These are phyloP conservation scores for Colletotrichum truncatum DNA, from an alignment of 2,329 filamentous ascomycete species.

Conservation along the genomic window DNA sequence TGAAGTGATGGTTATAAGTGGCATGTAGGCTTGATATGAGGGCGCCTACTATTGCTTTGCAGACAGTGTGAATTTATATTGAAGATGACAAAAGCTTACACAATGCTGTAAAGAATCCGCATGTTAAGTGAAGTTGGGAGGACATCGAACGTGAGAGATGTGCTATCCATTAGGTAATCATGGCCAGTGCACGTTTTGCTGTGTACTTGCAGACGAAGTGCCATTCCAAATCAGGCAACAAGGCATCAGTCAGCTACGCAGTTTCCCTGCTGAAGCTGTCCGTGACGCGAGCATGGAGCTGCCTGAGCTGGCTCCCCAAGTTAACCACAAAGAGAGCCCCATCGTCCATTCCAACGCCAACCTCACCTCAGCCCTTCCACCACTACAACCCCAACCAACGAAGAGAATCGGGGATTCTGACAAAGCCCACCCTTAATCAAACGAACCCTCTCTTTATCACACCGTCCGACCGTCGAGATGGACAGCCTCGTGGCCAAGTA, in stretches of 20 bases:
- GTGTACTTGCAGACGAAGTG: constrained; percentile 23
- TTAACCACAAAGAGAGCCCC: constrained; percentile 30
- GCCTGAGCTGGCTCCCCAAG: constrained; percentile 45
- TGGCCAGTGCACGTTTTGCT: background rate
- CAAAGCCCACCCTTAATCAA: background rate
- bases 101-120: too few species aligned
- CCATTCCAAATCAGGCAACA: constrained; percentile 29
- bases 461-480: constrained; percentile 64
- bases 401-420: constrained; percentile 16
- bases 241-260: constrained; percentile 32
- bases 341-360: constrained; percentile 32
- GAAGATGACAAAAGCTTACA: too few species aligned
- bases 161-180: constrained; percentile 3
- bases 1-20: too few species aligned
- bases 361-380: constrained; percentile 8
- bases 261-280: constrained; percentile 33
- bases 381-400: background rate
- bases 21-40: too few species aligned
- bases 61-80: too few species aligned
- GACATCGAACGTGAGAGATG: background rate
- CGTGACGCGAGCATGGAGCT: constrained; percentile 54
- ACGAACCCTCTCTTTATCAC: background rate
- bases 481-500: constrained; percentile 94
- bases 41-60: too few species aligned
- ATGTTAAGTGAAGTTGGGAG: background rate